These are phyloP conservation scores for Artemisia annua DNA, from an alignment of 129 eudicot species.

Conservation along the genomic window DNA sequence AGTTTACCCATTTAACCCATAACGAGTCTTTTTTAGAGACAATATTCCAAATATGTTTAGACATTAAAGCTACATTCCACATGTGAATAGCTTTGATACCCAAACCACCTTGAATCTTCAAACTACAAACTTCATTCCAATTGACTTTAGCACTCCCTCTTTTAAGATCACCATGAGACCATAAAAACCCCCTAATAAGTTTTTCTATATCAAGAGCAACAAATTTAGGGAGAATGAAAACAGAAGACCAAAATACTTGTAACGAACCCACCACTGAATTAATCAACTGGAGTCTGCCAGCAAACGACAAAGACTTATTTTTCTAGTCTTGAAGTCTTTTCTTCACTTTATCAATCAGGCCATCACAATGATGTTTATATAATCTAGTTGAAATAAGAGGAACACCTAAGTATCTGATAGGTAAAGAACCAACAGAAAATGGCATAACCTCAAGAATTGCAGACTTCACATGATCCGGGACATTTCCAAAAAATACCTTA, in stretches of 20 bases:
- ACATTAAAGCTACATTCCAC: not conserved
- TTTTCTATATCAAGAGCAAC: not conserved
- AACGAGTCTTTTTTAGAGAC: not conserved
- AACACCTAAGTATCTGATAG: not conserved
- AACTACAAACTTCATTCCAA: not conserved
- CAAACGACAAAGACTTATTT: not conserved
- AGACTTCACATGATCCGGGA: not conserved
- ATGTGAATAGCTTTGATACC: not conserved
- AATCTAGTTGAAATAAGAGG: not conserved
- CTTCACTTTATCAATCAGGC: not conserved
- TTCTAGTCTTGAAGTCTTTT: not conserved
- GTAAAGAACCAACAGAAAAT: not conserved
- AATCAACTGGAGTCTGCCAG: not conserved
- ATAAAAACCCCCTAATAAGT: not conserved
- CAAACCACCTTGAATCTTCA: not conserved
- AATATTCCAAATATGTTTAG: not conserved
- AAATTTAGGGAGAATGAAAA: not conserved
- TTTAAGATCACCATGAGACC: not conserved
- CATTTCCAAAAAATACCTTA: not conserved
- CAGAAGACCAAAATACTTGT: not conserved
- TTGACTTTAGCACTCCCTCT: not conserved
- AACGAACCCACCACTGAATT: not conserved
- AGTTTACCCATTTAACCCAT: not conserved
- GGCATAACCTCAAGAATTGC: not conserved
- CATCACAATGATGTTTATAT: not conserved